Conservation (phyloP, 225 moss, liverwort and hornwort genomes). For the Polytrichum commune region DNA sequence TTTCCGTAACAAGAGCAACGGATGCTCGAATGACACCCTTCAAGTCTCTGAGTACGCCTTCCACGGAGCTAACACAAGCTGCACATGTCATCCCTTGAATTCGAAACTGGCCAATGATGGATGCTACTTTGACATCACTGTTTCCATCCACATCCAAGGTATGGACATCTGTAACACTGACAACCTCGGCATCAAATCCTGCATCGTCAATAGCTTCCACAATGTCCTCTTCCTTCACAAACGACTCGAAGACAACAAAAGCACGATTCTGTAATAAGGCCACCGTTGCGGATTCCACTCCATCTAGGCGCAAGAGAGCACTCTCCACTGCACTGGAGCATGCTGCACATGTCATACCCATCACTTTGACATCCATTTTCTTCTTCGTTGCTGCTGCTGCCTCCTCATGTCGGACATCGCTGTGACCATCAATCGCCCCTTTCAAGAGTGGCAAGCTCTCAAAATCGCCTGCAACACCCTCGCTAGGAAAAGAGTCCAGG, state of each 20-base stretch:
- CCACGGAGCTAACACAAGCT: constrained; percentile 68
- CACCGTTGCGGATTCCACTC: constrained; percentile 72
- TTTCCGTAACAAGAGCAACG: constrained; percentile 66
- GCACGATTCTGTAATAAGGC: constrained; percentile 89
- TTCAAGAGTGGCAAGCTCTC: constrained; percentile 41
- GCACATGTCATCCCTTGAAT: constrained; percentile 93
- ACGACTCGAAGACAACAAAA: constrained; percentile 46
- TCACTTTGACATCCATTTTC: constrained; percentile 71
- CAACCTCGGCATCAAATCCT: constrained; percentile 78
- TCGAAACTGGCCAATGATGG: constrained; percentile 65
- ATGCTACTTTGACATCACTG: constrained; percentile 11
- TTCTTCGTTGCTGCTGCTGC: constrained; percentile 15
- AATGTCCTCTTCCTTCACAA: constrained; percentile 56
- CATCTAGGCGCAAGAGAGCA: constrained; percentile 59
- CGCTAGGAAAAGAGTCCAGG: constrained; percentile 15
- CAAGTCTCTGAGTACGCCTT: constrained; percentile 52
- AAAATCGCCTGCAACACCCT: not conserved
- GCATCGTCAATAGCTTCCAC: constrained; percentile 82
- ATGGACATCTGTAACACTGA: constrained; percentile 13
- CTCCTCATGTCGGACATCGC: not conserved
- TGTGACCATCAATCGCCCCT: constrained; percentile 6
- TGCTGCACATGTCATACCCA: constrained; percentile 90
- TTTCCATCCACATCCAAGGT: constrained; percentile 7
- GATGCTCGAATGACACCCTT: constrained; percentile 67
- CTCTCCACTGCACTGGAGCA: constrained; percentile 86